A percentile compares a stretch with the other conserved stretches of the same genome.
Conservation (phyloP, 305 asterid genomes). For the Ilex paraguariensis region DNA sequence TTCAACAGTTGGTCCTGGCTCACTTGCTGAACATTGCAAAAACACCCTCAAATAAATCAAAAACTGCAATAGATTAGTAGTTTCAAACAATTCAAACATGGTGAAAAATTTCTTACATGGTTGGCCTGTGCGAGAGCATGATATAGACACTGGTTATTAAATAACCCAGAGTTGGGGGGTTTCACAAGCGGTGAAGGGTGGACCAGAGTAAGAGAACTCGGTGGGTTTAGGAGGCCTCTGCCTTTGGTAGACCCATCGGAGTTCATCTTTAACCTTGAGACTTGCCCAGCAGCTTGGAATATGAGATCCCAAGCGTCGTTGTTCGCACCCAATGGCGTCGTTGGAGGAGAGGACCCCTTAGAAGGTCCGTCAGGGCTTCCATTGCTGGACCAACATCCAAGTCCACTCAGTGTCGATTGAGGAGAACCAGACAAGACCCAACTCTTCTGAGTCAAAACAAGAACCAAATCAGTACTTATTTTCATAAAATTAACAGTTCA, state of each 20-base stretch:
- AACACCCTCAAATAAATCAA: no score
- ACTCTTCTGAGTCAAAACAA: slow-evolving; percentile 25
- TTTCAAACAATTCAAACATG: no score
- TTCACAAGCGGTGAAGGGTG: not conserved
- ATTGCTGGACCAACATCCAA: slow-evolving; percentile 33
- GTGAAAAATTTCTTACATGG: slow-evolving; percentile 10
- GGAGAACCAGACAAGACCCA: slow-evolving; percentile 53
- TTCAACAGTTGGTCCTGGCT: slow-evolving; percentile 17
- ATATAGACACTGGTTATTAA: not conserved
- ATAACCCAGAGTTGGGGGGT: not conserved
- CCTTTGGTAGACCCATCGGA: slow-evolving; percentile 16
- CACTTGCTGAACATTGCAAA: slow-evolving; percentile 18
- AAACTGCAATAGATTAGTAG: no score
- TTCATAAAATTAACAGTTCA: not conserved
- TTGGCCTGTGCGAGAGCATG: not conserved
- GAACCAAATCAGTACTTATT: not conserved
- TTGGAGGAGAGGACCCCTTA: slow-evolving; percentile 23
- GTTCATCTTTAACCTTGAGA: slow-evolving; percentile 43
- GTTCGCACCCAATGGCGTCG: slow-evolving; percentile 14
- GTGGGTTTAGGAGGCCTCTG: slow-evolving; percentile 14
- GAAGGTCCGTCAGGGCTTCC: slow-evolving; percentile 45
- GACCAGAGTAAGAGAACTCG: slow-evolving; percentile 3
- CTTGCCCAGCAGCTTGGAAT: slow-evolving; percentile 51
- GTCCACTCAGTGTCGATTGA: slow-evolving; percentile 40
- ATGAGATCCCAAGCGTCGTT: slow-evolving; percentile 41